These are phyloP conservation scores for Astrocystis sublimbata DNA, from an alignment of 495 filamentous ascomycete genomes.

Conservation along the genomic window DNA sequence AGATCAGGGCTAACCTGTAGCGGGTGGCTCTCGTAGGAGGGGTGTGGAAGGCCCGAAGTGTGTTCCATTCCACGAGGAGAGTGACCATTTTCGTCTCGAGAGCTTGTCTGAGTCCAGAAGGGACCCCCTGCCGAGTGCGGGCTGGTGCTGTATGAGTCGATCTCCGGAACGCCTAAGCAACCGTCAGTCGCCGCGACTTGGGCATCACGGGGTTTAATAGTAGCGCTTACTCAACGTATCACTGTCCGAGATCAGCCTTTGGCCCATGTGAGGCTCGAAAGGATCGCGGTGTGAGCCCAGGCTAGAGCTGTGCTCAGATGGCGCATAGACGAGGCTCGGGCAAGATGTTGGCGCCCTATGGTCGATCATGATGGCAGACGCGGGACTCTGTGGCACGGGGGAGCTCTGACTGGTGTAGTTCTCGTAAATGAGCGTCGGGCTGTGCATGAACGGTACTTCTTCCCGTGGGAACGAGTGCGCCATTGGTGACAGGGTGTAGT, in stretches of 20 bases:
- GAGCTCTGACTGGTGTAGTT: constrained; percentile 49
- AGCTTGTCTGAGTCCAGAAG: constrained; percentile 44
- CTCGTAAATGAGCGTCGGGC: constrained; percentile 55
- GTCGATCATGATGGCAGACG: constrained; percentile 53
- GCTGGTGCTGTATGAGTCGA: constrained; percentile 50
- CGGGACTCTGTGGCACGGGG: constrained; percentile 52
- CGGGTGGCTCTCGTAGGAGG: constrained; percentile 36
- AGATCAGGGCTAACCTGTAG: constrained; percentile 52
- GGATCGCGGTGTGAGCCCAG: constrained; percentile 48
- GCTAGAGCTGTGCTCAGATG: constrained; percentile 50
- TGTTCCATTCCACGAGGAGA: constrained; percentile 36
- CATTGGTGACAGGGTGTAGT: constrained; percentile 54
- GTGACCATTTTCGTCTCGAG: constrained; percentile 40
- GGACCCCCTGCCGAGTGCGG: constrained; percentile 40
- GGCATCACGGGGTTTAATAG: constrained; percentile 15
- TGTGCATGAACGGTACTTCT: constrained; percentile 52
- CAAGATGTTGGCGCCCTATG: constrained; percentile 53
- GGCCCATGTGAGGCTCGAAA: constrained; percentile 47
- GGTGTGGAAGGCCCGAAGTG: constrained; percentile 24
- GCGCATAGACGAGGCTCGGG: constrained; percentile 50
- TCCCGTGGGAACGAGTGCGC: constrained; percentile 52
- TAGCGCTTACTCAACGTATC: constrained; percentile 48
- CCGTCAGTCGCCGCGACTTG: constrained; percentile 35
- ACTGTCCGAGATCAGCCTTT: constrained; percentile 47
- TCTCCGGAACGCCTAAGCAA: constrained; percentile 44